A percentile compares a stretch with the other conserved stretches of the same genome.
Evolutionary conservation across 148 eudicot species (phyloP).

Genomic region (Heliosperma pusillum): DNA sequence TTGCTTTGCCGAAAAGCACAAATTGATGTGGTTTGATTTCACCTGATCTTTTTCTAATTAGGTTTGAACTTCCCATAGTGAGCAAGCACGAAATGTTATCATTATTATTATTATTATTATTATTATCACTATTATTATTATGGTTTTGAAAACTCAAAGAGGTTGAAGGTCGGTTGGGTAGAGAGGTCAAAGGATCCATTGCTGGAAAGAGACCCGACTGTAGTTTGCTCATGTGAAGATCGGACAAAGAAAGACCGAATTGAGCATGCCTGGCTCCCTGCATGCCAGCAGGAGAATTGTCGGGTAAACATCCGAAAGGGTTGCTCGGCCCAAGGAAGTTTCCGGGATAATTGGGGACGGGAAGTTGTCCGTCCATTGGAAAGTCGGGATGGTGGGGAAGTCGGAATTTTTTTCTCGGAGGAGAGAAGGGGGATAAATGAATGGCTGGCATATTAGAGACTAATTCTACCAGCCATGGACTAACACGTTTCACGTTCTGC

Average conservation of each 20-base stretch:
- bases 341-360: slow-evolving; percentile 50
- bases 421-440: slow-evolving; percentile 82
- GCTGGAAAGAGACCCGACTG: slow-evolving; percentile 56
- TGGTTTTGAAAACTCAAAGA: slow-evolving; percentile 37
- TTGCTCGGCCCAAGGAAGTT: slow-evolving; percentile 44
- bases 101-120: slow-evolving; percentile 20
- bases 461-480: slow-evolving; percentile 94
- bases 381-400: slow-evolving; percentile 66
- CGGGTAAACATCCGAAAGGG: slow-evolving; percentile 53
- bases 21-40: slow-evolving; percentile 43
- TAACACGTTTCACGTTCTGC: slow-evolving; percentile 88
- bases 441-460: slow-evolving; percentile 84
- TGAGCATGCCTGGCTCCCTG: slow-evolving; percentile 99
- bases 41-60: slow-evolving; percentile 34
- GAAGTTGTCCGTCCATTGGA: slow-evolving; percentile 57
- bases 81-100: slow-evolving; percentile 71
- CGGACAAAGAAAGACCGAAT: slow-evolving; percentile 65
- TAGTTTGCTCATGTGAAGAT: slow-evolving; percentile 56
- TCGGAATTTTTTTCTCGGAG: slow-evolving; percentile 74
- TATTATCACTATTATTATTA: slow-evolving; percentile 15
- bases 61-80: slow-evolving; percentile 63
- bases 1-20: slow-evolving; percentile 77
- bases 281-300: slow-evolving; percentile 92
- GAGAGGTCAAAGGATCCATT: slow-evolving; percentile 30
- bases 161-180: slow-evolving; percentile 35